Evolutionary conservation across 805 yeast genomes (phyloP).

Genomic region (Kluyveromyces aestuarii): DNA sequence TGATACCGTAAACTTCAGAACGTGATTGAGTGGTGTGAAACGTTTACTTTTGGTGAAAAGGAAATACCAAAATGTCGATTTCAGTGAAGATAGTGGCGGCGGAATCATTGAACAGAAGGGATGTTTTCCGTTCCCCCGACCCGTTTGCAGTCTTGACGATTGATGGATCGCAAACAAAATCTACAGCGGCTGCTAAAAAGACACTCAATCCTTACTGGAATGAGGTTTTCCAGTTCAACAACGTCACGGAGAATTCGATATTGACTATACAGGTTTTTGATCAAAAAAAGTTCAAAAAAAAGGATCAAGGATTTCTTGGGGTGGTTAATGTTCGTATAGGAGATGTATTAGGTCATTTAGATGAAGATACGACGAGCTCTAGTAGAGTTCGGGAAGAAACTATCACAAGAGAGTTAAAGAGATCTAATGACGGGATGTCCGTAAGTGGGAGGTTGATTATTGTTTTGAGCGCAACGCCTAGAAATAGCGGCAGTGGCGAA

Average conservation of each 20-base stretch:
- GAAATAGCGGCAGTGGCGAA: conserved; percentile 14
- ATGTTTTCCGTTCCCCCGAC: conserved; percentile 91
- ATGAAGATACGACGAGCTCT: conserved; percentile 35
- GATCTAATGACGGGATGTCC: conserved; percentile 82
- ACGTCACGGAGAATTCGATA: conserved; percentile 70
- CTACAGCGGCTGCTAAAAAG: conserved; percentile 88
- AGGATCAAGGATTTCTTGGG: conserved; percentile 97
- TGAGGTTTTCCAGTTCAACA: conserved; percentile 71
- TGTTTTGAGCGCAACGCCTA: conserved; percentile 40
- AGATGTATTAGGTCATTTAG: conserved; percentile 57
- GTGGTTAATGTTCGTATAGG: conserved; percentile 87
- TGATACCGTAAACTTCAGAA: not conserved
- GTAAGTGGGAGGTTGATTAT: conserved; percentile 90
- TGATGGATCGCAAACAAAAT: conserved; percentile 94
- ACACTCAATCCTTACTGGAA: conserved; percentile 98
- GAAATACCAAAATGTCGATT: conserved; percentile 21
- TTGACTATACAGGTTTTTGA: conserved; percentile 92
- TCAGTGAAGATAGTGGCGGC: conserved; percentile 85
- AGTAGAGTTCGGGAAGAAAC: conserved; percentile 54
- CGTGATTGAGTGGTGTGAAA: not conserved
- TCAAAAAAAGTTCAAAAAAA: conserved; percentile 93
- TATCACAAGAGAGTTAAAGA: conserved; percentile 83
- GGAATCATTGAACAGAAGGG: conserved; percentile 90
- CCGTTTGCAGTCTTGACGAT: conserved; percentile 96
- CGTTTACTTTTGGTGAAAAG: not conserved